A percentile compares a stretch with the other conserved stretches of the same genome.
phyloP scores from a whole-genome alignment of 345 rosid genomes.

The Microcos paniculata region DNA sequence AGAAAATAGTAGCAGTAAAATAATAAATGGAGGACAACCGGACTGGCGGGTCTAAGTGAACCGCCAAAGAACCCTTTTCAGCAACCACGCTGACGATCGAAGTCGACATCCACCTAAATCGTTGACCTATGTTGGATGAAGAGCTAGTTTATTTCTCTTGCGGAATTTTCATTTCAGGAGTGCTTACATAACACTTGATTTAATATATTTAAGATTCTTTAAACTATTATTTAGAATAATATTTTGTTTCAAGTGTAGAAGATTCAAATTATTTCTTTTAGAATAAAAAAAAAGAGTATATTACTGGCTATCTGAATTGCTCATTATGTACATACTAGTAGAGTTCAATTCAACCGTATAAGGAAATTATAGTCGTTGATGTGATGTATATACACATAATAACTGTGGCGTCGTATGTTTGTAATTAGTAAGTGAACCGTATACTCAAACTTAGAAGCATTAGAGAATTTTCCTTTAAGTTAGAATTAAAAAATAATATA shows the following conservation, averaged over 20 bases:
- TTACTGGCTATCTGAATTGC: not conserved
- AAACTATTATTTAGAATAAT: no score
- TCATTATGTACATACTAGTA: not conserved
- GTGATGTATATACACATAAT: not conserved
- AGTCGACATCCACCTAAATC: constrained; percentile 22
- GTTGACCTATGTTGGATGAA: constrained; percentile 14
- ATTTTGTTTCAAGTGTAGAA: no score
- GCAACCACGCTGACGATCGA: not conserved
- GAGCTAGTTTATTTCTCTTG: not conserved
- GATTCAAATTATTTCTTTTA: no score
- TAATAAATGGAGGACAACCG: constrained; percentile 27
- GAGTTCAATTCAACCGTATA: not conserved
- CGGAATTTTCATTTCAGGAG: no score
- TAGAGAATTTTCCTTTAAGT: no score
- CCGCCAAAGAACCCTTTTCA: not conserved
- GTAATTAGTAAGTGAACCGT: no score
- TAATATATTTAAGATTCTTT: no score
- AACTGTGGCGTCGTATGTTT: not conserved
- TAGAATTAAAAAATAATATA: no score
- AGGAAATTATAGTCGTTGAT: not conserved
- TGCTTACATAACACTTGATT: no score
- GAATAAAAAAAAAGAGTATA: not conserved
- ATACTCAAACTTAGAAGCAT: no score
- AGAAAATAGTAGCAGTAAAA: not conserved
- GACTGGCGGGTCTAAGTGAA: constrained; percentile 30